A percentile compares a stretch with the other conserved stretches of the same genome.
phyloP scores from a whole-genome alignment of 805 yeast genomes.

The Spathaspora sp. region DNA sequence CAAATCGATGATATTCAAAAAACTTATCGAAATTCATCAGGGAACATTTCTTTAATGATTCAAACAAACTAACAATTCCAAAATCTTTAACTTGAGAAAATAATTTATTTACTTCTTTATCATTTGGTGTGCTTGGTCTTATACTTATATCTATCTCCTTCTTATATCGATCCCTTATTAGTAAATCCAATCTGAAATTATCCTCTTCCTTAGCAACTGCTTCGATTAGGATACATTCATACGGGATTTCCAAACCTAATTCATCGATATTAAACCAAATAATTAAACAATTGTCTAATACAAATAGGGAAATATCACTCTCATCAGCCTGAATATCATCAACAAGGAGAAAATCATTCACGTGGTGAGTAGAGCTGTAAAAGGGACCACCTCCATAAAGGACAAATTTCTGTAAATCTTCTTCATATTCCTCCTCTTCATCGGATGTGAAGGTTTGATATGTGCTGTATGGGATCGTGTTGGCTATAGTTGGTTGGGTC shows the following conservation, averaged over 20 bases:
- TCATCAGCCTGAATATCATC: slow-evolving; percentile 4
- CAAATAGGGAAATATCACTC: slow-evolving; percentile 21
- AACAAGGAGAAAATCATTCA: not conserved
- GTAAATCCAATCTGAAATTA: slow-evolving; percentile 24
- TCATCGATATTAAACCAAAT: slow-evolving; percentile 22
- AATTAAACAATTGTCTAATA: slow-evolving; percentile 30
- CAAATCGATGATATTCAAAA: slow-evolving; percentile 6
- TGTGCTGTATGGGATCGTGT: slow-evolving; percentile 30
- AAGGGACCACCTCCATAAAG: slow-evolving; percentile 35
- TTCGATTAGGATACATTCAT: slow-evolving; percentile 29
- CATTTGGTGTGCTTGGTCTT: not conserved
- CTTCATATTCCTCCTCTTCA: no score
- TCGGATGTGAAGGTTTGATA: slow-evolving; percentile 39
- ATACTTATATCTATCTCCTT: not conserved
- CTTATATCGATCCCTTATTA: slow-evolving; percentile 5
- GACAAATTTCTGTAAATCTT: slow-evolving; percentile 36
- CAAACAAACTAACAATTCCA: slow-evolving; percentile 17
- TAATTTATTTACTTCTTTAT: slow-evolving; percentile 8
- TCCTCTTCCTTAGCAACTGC: slow-evolving; percentile 20
- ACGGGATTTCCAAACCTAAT: slow-evolving; percentile 32
- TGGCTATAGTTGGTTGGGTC: slow-evolving; percentile 37
- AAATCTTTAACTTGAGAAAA: slow-evolving; percentile 1
- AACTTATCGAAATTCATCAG: slow-evolving; percentile 31
- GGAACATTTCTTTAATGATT: slow-evolving; percentile 35
- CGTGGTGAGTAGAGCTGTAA: slow-evolving; percentile 2